Evolutionary conservation across 2,329 filamentous ascomycete genomes (phyloP).

Genomic region (Xylariaceae sp.): DNA sequence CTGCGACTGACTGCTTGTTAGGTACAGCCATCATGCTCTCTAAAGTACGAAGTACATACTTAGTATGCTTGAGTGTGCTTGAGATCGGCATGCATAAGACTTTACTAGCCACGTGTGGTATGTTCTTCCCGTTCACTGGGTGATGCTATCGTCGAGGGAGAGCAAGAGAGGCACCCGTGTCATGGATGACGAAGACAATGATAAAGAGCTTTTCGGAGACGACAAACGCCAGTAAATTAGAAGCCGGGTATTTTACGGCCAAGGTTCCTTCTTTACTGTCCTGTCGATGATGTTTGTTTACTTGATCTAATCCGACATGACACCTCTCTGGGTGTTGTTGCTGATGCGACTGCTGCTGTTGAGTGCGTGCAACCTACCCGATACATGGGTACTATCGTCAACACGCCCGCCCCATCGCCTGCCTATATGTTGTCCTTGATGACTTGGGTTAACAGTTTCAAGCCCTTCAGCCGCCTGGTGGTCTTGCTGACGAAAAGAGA

Average conservation of each 20-base stretch:
- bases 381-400: background rate
- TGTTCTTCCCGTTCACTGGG: background rate
- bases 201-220: constrained; percentile 38
- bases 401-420: constrained; percentile 10
- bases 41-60: background rate
- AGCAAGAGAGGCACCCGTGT: constrained; percentile 9
- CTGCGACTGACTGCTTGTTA: background rate
- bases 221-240: constrained; percentile 31
- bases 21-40: background rate
- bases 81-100: too few relatives aligned
- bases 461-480: constrained; percentile 48
- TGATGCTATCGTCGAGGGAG: constrained; percentile 4
- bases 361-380: background rate
- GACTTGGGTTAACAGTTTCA: constrained; percentile 39
- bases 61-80: background rate
- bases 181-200: constrained; percentile 34
- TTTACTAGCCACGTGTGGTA: background rate
- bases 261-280: constrained; percentile 43
- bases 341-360: background rate
- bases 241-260: constrained; percentile 45
- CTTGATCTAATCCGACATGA: constrained; percentile 63
- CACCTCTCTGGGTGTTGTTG: constrained; percentile 12
- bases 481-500: constrained; percentile 50
- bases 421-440: constrained; percentile 31
- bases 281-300: constrained; percentile 44